Conservation (phyloP, 75 land plant genomes). For the Chamaecyparis obtusa region DNA sequence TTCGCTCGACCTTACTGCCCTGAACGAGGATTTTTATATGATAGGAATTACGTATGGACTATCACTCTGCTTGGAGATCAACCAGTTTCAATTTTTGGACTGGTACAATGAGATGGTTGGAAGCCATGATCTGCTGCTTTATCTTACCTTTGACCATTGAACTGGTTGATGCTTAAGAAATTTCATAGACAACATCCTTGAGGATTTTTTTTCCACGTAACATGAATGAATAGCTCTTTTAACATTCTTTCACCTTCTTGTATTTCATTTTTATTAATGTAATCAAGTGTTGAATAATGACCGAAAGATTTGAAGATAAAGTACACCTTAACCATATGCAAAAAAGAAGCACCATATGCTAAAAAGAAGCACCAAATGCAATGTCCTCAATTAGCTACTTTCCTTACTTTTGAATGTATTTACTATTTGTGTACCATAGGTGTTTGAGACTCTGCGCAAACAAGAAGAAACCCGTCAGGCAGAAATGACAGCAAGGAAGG, state of each 20-base stretch:
- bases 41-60: background rate
- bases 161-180: too few species aligned
- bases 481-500: constrained; percentile 53
- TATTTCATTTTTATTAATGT: background rate
- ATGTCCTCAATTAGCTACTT: background rate
- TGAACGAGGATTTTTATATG: too few species aligned
- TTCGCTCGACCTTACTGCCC: background rate
- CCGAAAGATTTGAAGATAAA: background rate
- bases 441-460: constrained; percentile 77
- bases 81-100: too few species aligned
- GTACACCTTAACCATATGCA: background rate
- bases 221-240: background rate
- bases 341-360: background rate
- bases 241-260: background rate
- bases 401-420: background rate
- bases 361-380: background rate
- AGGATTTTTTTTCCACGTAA: background rate
- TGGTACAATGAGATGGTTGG: too few species aligned
- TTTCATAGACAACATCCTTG: background rate
- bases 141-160: too few species aligned
- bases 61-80: too few species aligned
- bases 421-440: constrained; percentile 39
- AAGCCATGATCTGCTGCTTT: too few species aligned
- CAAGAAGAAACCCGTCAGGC: constrained; percentile 88
- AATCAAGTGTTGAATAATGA: background rate